phyloP scores from a whole-genome alignment of 2,329 filamentous ascomycete genomes.

The Cladosporium phlei region DNA sequence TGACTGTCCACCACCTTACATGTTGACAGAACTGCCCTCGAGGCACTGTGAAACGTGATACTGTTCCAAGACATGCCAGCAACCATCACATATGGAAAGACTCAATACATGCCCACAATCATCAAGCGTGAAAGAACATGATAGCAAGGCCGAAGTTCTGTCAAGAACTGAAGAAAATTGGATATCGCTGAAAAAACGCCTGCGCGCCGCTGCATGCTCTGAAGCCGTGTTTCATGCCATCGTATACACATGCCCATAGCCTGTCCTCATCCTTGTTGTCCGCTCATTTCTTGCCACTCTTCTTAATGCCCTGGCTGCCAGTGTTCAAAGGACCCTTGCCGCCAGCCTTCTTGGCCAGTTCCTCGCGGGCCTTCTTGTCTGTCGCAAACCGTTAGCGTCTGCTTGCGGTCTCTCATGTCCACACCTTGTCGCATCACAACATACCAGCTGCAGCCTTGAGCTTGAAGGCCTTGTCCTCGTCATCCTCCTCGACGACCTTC shows the following conservation, averaged over 20 bases:
- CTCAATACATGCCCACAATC: no score
- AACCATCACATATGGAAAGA: no score
- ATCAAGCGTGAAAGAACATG: no score
- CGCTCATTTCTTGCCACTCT: slow-evolving; percentile 88
- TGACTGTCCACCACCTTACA: no score
- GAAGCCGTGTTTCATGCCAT: slow-evolving; percentile 1
- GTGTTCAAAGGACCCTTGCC: slow-evolving; percentile 86
- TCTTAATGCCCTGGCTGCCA: slow-evolving; percentile 88
- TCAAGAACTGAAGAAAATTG: not conserved
- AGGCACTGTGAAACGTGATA: no score
- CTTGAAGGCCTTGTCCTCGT: slow-evolving; percentile 78
- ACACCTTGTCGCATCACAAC: slow-evolving; percentile 40
- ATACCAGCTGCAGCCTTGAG: slow-evolving; percentile 79
- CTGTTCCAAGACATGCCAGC: no score
- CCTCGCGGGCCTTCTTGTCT: slow-evolving; percentile 68
- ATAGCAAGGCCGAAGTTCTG: no score
- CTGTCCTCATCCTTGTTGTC: not conserved
- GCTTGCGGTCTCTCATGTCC: no score
- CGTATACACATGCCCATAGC: not conserved
- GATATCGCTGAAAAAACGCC: slow-evolving; percentile 12
- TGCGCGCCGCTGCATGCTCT: not conserved
- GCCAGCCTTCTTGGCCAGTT: slow-evolving; percentile 77
- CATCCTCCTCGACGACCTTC: slow-evolving; percentile 67
- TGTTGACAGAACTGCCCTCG: no score
- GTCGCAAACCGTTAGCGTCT: slow-evolving; percentile 3